Evolutionary conservation across 805 yeast species (phyloP).

Genomic region (Ogataea dorogensis): DNA sequence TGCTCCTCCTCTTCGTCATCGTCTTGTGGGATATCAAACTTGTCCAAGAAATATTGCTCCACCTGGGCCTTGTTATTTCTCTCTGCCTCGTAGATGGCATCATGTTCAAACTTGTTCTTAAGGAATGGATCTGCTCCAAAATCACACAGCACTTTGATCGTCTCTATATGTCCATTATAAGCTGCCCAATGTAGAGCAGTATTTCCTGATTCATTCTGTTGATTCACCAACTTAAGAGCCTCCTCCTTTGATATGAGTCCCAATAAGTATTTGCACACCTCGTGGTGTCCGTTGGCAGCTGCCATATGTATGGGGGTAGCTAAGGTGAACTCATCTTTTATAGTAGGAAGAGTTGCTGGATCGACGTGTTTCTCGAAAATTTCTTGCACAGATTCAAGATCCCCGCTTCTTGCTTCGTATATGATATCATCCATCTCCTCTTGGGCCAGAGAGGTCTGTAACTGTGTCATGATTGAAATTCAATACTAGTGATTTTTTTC

Average conservation of each 20-base stretch:
- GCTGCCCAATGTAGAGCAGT: conserved; percentile 98
- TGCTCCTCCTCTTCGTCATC: conserved; percentile 37
- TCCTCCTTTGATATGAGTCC: conserved; percentile 45
- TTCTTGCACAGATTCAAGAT: conserved; percentile 67
- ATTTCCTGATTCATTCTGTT: conserved; percentile 78
- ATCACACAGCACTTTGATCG: conserved; percentile 70
- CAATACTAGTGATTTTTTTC: conserved; percentile 1
- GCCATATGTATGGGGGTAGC: conserved; percentile 93
- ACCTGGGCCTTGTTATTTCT: conserved; percentile 70
- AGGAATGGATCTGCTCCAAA: conserved; percentile 78
- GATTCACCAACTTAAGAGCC: conserved; percentile 46
- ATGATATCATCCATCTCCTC: conserved; percentile 84
- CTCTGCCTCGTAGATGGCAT: conserved; percentile 87
- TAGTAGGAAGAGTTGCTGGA: conserved; percentile 40
- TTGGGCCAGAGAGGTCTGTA: conserved; percentile 41
- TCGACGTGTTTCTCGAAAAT: conserved; percentile 59
- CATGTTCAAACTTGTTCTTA: conserved; percentile 75
- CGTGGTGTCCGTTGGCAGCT: conserved; percentile 87
- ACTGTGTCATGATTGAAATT: conserved; percentile 23
- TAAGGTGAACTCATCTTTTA: conserved; percentile 60
- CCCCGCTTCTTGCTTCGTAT: conserved; percentile 86
- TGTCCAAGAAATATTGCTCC: conserved; percentile 71
- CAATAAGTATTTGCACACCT: conserved; percentile 60
- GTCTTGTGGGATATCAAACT: conserved; percentile 67
- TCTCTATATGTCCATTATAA: conserved; percentile 74